Evolutionary conservation across 805 yeast genomes (phyloP).

Genomic region (Starmerella asiatica): DNA sequence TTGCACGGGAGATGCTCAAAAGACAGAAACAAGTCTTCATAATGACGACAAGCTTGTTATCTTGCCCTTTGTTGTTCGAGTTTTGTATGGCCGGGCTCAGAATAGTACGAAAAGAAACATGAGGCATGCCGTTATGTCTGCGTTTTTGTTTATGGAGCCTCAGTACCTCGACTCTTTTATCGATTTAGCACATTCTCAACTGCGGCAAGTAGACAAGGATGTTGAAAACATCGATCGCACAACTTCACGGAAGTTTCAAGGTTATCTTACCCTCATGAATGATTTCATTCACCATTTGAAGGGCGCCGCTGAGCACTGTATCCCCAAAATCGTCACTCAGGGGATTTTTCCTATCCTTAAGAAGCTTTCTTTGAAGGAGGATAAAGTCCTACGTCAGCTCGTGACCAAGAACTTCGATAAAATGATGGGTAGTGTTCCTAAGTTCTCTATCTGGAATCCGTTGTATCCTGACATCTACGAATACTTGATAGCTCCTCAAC

Average conservation of each 20-base stretch:
- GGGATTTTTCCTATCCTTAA: conserved; percentile 13
- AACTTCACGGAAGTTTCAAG: conserved; percentile 25
- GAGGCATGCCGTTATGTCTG: conserved; percentile 33
- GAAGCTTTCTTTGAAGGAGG: conserved; percentile 30
- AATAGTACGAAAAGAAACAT: conserved; percentile 60
- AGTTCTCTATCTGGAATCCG: conserved; percentile 40
- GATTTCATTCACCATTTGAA: conserved; percentile 51
- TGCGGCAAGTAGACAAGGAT: conserved; percentile 23
- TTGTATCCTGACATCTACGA: conserved; percentile 39
- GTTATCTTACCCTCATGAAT: conserved; percentile 48
- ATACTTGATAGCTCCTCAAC: conserved; percentile 48
- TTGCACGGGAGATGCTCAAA: conserved; percentile 26
- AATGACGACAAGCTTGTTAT: conserved; percentile 44
- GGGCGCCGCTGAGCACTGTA: conserved; percentile 36
- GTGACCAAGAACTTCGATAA: conserved; percentile 53
- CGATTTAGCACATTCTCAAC: conserved; percentile 43
- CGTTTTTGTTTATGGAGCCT: conserved; percentile 27
- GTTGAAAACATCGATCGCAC: background rate
- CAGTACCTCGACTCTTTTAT: conserved; percentile 47
- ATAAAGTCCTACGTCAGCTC: conserved; percentile 47
- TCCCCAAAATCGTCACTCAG: conserved; percentile 34
- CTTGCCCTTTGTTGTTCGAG: conserved; percentile 61
- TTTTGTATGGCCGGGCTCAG: conserved; percentile 79
- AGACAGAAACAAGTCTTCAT: conserved; percentile 39
- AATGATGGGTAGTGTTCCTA: conserved; percentile 43